Conservation (phyloP, 768 basidiomycete genomes). For the Mycena polygramma region DNA sequence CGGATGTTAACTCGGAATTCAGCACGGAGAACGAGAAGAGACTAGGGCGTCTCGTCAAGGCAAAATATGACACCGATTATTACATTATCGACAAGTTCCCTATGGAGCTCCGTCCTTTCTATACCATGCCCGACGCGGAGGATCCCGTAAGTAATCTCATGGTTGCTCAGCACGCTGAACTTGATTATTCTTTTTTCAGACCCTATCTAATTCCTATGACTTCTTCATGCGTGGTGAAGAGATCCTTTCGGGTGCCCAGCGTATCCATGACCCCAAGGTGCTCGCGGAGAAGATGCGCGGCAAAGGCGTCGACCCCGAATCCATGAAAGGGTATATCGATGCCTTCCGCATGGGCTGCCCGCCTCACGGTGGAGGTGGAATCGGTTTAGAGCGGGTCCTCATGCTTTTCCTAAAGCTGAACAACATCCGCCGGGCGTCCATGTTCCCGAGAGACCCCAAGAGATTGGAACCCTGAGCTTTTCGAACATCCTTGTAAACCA, state of each 20-base stretch:
- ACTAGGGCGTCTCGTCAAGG: conserved; percentile 89
- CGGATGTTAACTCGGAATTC: conserved; percentile 24
- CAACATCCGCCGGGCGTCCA: conserved; percentile 91
- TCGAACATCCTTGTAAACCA: conserved; percentile 25
- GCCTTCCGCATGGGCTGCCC: conserved; percentile 96
- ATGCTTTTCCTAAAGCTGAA: conserved; percentile 98
- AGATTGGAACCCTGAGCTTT: conserved; percentile 82
- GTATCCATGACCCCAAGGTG: conserved; percentile 91
- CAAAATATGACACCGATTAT: conserved; percentile 97
- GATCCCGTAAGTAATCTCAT: conserved; percentile 74
- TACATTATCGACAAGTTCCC: conserved; percentile 99
- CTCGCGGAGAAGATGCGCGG: conserved; percentile 87
- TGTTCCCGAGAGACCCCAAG: conserved; percentile 99
- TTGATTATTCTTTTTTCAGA: conserved; percentile 57
- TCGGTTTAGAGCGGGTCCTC: conserved; percentile 94
- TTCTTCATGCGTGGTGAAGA: conserved; percentile 99
- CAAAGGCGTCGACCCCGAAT: conserved; percentile 91
- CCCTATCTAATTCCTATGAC: conserved; percentile 97
- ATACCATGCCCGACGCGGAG: conserved; percentile 97
- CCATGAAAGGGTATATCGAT: conserved; percentile 93
- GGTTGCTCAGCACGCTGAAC: conserved; percentile 9
- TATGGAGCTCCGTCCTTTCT: conserved; percentile 94
- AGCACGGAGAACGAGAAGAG: conserved; percentile 97
- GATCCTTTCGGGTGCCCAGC: conserved; percentile 97
- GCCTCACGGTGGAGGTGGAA: conserved; percentile 97